Evolutionary conservation across 768 basidiomycete species (phyloP), one percentile per base, ranked within the genome.

Genomic region (Serendipita sp.): DNA sequence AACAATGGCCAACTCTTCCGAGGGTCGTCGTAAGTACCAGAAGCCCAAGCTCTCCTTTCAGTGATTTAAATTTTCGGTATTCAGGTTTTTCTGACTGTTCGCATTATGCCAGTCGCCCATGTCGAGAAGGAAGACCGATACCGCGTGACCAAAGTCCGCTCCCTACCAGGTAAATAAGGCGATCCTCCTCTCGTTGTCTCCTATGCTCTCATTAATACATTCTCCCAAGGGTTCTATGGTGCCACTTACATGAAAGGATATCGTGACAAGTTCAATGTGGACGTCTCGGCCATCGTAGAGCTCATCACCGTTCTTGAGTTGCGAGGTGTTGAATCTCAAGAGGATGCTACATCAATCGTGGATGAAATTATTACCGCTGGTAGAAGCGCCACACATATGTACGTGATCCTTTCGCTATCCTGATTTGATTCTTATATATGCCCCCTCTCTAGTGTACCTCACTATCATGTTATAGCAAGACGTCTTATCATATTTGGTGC

Each of bases 1-100:
- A 80, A 2, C 84, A 82, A 69, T 84, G 84, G 82, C 85, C 85
- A 24, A 79, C 84, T 16, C 76, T 88, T n/a, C 86, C 86, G 38
- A 76, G 78, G 2, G 78, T 86, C 32, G 80, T 84, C 16, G 84
- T 84, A 68, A 68, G 82, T 78, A 24, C 24, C 24, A 24, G 24
- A 24, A 24, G 24, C 24, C 24, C 7, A 11, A 45, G 64, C 16
- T 38, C 24, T 3, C 10, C n/a, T 62, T 8, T 2, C 45, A 18
- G 18, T 62, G 24, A 28, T 46, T 45, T 44, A 38, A 15, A 1
- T 64, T 8, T 45, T 24, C 24, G 24, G 41, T 41, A 7, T n/a
- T 10, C 64, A 85, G 81, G 79, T 88, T 44, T 87, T 88, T 73
- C 75, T 86, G 15, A 82, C 83, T 0, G 80, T 84, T 35, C 76